A percentile compares a stretch with the other conserved stretches of the same genome.
Evolutionary conservation across 192 early-diverging fungal species (phyloP).

Genomic region (Backusella tarrabulga): DNA sequence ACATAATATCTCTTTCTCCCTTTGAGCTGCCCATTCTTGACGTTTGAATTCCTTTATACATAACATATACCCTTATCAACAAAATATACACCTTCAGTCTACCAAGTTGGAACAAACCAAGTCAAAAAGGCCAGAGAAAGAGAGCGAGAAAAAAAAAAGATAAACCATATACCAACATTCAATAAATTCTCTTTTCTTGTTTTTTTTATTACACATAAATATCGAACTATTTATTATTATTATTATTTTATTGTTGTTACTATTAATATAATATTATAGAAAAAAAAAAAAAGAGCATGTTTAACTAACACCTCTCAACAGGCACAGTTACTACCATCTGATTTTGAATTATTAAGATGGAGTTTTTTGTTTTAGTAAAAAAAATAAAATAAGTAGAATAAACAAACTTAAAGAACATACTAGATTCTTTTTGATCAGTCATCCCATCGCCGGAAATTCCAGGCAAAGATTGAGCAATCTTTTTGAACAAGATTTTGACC

Average conservation of each 20-base stretch:
- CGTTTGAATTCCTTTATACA: not conserved
- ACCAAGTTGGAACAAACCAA: not conserved
- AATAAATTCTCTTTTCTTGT: not conserved
- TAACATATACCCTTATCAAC: conserved; percentile 1
- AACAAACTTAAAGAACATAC: conserved; percentile 4
- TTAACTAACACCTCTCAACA: conserved; percentile 10
- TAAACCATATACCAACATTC: not conserved
- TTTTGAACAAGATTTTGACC: conserved; percentile 92
- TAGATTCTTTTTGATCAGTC: conserved; percentile 43
- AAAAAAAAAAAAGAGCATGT: not conserved
- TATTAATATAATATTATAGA: not conserved
- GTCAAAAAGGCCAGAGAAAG: not conserved
- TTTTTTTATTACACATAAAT: not conserved
- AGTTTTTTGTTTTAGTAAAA: conserved; percentile 22
- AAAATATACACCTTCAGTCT: not conserved
- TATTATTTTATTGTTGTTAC: not conserved
- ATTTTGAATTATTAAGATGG: conserved; percentile 19
- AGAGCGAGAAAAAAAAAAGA: not conserved
- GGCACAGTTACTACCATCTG: conserved; percentile 26
- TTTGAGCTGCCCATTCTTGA: not conserved
- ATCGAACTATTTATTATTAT: not conserved
- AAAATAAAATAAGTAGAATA: no score
- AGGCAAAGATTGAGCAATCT: conserved; percentile 89
- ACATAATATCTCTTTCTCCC: not conserved
- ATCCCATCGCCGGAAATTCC: conserved; percentile 78